Evolutionary conservation across 2,329 filamentous ascomycete genomes (phyloP), one percentile per base, ranked within the genome.

Genomic region (Trichoderma oligosporum): DNA sequence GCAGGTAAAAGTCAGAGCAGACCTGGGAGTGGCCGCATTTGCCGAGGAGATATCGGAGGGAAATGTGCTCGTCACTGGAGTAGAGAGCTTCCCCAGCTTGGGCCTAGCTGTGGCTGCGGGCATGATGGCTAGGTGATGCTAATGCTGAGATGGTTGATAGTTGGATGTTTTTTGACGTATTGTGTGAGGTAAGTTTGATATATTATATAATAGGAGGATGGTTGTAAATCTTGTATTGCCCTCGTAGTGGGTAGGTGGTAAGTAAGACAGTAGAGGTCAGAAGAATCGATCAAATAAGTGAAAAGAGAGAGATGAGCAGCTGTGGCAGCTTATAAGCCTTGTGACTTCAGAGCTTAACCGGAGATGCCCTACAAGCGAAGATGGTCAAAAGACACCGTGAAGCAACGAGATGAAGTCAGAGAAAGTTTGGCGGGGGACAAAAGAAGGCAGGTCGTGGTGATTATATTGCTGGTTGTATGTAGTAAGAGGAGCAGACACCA

Each of bases 1-100:
- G 62, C 68, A 71, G 39, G 67, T 64, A 58, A 72, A 73, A 29
- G 68, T 73, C 58, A 72, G 68, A 58, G 72, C 77, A 60, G 70
- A 85, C 67, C 88, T 79, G 47, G 89, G 89, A 62, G 86, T 92
- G 63, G 81, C 82, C 45, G 86, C 83, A 62, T 83, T 83, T 58
- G 84, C 64, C 33, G 85, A 85, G 59, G 80, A 78, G 63, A 80
- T 78, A 71, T 79, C 80, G 66, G 72, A 87, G 27, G 82, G 82
- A 66, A 86, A 87, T 52, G 79, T 83, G 61, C 81, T 80, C 61
- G 82, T 82, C 71, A 83, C 74, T 49, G 83, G 83, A 63, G 84
- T 86, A 64, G 80, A 77, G 71, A 87, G 78, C 73, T 82, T 80
- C 64, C 79, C 73, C 67, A 84, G 77, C 80, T 80, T 86, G 65